Evolutionary conservation across 1,284 basidiomycete species (phyloP), one percentile per base, ranked within the genome.

Genomic region (Pseudozyma flocculosa): DNA sequence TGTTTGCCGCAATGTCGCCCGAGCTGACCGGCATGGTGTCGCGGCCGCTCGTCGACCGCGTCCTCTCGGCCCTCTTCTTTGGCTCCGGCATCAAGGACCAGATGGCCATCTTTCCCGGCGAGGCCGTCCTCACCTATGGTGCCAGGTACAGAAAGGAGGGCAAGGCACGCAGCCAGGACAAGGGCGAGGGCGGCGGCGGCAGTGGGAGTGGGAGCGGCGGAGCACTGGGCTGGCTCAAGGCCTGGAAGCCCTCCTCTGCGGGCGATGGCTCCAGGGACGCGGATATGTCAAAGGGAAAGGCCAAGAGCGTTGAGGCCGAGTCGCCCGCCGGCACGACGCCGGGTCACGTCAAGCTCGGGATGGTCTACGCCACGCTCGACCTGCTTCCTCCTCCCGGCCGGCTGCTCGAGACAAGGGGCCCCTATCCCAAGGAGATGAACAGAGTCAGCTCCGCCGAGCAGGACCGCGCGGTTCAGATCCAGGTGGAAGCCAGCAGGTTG

Each of bases 401-500:
- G 7, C 43, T 65, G 22, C 26, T 58, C 14, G 58, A 65, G 26
- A 50, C 56, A 0, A 45, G 50, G 8, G 61, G 61, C 1, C 62
- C 58, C 0, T 65, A 61, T n/a, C 62, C 62, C 2, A 26, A 49
- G 26, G 62, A 65, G 43, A 58, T 61, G 58, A 65, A 65, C 54
- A 59, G 58, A 18, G 50, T 49, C 0, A 46, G 50, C 0, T 48
- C 53, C 19, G 48, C 54, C 21, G 62, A 61, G 15, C 19, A 21
- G n/a, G 39, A 46, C n/a, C 11, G 15, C 7, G 44, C 44, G 19
- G 9, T 46, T 7, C 5, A 39, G 24, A 18, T 13, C 22, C 23
- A 39, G 26, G 23, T 34, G 34, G 51, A 58, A 26, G 61, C 60
- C 21, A 54, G 57, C 13, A 45, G 49, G 2, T 39, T 34, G 4